Evolutionary conservation across 495 filamentous ascomycete genomes (phyloP).

Genomic region (Podospora bellae-mahoneyi): DNA sequence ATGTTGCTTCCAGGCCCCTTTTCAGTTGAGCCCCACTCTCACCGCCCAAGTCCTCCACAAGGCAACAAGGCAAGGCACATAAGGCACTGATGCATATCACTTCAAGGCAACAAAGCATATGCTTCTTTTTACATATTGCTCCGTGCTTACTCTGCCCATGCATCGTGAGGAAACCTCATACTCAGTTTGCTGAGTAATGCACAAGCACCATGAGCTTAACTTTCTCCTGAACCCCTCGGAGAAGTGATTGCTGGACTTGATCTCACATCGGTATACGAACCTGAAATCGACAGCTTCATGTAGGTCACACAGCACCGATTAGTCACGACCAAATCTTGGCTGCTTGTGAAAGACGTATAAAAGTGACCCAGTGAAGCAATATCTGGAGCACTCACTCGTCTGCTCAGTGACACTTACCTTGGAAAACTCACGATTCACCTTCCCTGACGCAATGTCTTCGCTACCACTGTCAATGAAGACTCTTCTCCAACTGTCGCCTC

Average conservation of each 20-base stretch:
- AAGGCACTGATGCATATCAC: too few relatives aligned
- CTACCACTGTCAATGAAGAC: slow-evolving; percentile 31
- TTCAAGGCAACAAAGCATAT: too few relatives aligned
- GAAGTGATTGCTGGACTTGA: not conserved
- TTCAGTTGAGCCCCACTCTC: not conserved
- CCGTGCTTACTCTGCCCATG: not conserved
- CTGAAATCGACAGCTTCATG: not conserved
- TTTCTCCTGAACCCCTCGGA: not conserved
- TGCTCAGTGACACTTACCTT: not conserved
- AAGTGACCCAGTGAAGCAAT: too few relatives aligned
- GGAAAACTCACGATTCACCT: not conserved
- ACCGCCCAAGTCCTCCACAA: not conserved
- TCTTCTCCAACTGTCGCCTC: slow-evolving; percentile 31
- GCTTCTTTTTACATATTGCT: not conserved
- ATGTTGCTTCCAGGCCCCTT: too few relatives aligned
- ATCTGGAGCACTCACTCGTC: not conserved
- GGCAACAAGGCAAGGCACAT: not conserved
- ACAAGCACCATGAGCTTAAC: not conserved
- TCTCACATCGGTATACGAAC: not conserved
- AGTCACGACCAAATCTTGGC: not conserved
- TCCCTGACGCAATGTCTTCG: not conserved
- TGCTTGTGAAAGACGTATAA: not conserved
- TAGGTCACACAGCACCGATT: not conserved
- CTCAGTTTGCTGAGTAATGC: not conserved
- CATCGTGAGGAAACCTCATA: not conserved